phyloP scores from a whole-genome alignment of 2,329 filamentous ascomycete species.

The Talaromyces sp. region DNA sequence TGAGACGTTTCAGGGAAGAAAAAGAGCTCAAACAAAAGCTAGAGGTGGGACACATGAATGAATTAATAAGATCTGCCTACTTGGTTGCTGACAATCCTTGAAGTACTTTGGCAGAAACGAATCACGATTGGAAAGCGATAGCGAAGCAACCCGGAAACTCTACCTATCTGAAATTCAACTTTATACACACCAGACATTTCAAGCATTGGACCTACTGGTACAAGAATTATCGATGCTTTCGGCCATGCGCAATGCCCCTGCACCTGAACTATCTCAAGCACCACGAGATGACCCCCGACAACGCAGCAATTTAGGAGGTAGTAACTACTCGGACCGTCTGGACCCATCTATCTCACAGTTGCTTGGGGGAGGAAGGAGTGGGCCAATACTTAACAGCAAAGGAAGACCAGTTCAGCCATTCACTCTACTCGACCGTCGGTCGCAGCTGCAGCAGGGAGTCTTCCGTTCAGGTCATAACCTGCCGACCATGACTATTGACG shows the following conservation, averaged over 20 bases:
- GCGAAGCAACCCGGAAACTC: slow-evolving; percentile 78
- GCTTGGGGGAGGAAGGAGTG: slow-evolving; percentile 52
- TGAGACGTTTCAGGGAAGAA: slow-evolving; percentile 80
- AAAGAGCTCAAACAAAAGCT: slow-evolving; percentile 82
- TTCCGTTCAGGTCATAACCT: slow-evolving; percentile 91
- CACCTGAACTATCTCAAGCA: slow-evolving; percentile 42
- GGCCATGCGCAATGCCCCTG: slow-evolving; percentile 62
- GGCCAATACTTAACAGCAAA: slow-evolving; percentile 73
- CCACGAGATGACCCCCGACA: slow-evolving; percentile 43
- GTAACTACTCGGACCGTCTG: slow-evolving; percentile 71
- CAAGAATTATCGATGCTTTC: slow-evolving; percentile 83
- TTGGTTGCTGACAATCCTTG: slow-evolving; percentile 23
- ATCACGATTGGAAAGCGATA: slow-evolving; percentile 69
- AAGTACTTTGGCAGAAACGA: slow-evolving; percentile 64
- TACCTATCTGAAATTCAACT: slow-evolving; percentile 76
- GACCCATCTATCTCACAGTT: slow-evolving; percentile 65
- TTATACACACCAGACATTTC: slow-evolving; percentile 77
- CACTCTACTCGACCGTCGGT: slow-evolving; percentile 76
- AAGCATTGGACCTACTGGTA: slow-evolving; percentile 81
- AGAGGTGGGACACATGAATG: slow-evolving; percentile 57
- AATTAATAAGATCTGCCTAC: too few species aligned
- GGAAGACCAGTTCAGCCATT: slow-evolving; percentile 92
- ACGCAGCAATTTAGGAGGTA: slow-evolving; percentile 53
- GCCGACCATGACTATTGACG: slow-evolving; percentile 96
- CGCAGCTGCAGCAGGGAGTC: slow-evolving; percentile 75